Conservation (phyloP, 1,139 yeast species). For the Candida labiduridarum region DNA sequence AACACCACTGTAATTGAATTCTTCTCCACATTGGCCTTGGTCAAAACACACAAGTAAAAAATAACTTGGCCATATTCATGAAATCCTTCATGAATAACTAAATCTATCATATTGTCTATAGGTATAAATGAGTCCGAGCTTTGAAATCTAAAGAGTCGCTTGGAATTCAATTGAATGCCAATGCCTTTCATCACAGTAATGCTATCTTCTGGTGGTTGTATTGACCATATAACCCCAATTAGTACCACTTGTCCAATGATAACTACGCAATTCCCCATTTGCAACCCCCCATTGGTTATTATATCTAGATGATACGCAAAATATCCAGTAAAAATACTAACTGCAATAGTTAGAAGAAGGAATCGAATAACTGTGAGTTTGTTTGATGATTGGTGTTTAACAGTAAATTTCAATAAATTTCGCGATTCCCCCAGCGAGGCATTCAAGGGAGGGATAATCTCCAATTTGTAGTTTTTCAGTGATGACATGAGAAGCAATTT, state of each 20-base stretch:
- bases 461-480: constrained; percentile 32
- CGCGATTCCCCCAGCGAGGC: constrained; percentile 9
- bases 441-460: constrained; percentile 26
- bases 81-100: constrained; percentile 71
- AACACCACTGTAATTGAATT: constrained; percentile 51
- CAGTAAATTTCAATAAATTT: constrained; percentile 19
- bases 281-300: background rate
- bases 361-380: constrained; percentile 5
- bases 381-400: constrained; percentile 11
- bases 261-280: constrained; percentile 1
- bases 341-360: constrained; percentile 2
- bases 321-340: constrained; percentile 5
- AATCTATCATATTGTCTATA: constrained; percentile 52
- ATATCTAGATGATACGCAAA: constrained; percentile 1
- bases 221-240: constrained; percentile 16
- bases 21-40: constrained; percentile 36
- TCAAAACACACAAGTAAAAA: constrained; percentile 59
- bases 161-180: constrained; percentile 37
- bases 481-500: constrained; percentile 27
- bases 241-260: constrained; percentile 1
- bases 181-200: constrained; percentile 40
- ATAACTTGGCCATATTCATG: constrained; percentile 61
- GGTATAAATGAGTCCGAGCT: constrained; percentile 48
- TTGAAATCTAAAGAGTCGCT: constrained; percentile 31
- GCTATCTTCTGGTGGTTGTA: constrained; percentile 34